Conservation (phyloP, 2,329 filamentous ascomycete genomes). For the Fusarium armeniacum region DNA sequence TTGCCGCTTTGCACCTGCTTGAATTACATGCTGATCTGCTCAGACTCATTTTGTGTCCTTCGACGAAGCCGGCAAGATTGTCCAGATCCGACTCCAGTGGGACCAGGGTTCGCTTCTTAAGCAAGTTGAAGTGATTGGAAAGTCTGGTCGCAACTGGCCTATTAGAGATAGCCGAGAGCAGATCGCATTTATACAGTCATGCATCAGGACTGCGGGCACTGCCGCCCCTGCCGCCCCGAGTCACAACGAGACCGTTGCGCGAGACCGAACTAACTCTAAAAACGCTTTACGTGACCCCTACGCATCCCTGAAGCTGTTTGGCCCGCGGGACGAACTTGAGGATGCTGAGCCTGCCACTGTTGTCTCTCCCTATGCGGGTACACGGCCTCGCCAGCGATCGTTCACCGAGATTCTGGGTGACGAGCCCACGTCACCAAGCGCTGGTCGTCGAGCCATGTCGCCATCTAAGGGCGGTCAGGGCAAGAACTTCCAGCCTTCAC, state of each 20-base stretch:
- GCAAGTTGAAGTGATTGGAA: constrained; percentile 93
- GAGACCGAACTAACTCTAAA: constrained; percentile 66
- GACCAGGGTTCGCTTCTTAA: constrained; percentile 95
- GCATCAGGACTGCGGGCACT: constrained; percentile 65
- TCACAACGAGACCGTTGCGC: constrained; percentile 57
- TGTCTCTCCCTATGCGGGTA: constrained; percentile 73
- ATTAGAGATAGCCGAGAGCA: constrained; percentile 91
- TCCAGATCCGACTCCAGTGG: constrained; percentile 91
- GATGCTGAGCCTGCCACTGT: constrained; percentile 62
- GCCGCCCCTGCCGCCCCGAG: constrained; percentile 51
- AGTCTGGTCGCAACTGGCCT: constrained; percentile 92
- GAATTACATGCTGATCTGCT: constrained; percentile 24
- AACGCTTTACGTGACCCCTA: constrained; percentile 74
- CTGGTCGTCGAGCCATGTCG: constrained; percentile 64
- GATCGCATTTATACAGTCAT: constrained; percentile 78
- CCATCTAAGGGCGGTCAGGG: constrained; percentile 66
- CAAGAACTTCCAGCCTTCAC: constrained; percentile 74
- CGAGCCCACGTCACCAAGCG: constrained; percentile 64
- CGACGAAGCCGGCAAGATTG: constrained; percentile 80
- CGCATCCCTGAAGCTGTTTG: constrained; percentile 81
- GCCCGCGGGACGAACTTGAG: constrained; percentile 74
- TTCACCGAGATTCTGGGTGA: constrained; percentile 79
- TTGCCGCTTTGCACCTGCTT: neutral
- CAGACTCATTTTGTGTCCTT: constrained; percentile 93
- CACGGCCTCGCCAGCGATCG: constrained; percentile 74